These are phyloP conservation scores for Fusarium ambrosium DNA, from an alignment of 2,329 filamentous ascomycete genomes.

Conservation along the genomic window DNA sequence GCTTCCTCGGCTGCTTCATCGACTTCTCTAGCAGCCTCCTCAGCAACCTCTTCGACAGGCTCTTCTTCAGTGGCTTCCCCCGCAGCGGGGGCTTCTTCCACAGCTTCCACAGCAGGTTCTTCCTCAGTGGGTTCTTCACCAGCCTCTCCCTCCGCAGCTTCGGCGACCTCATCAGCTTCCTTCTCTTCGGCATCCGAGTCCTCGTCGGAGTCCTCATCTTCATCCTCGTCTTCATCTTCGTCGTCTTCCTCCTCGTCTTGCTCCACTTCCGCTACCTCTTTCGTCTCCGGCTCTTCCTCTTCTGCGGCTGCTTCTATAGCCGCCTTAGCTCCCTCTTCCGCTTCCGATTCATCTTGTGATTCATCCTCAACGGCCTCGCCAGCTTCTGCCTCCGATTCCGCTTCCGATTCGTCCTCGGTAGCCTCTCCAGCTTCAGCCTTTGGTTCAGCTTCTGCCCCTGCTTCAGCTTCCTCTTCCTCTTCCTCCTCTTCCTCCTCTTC, in stretches of 20 bases:
- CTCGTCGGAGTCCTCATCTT: not conserved
- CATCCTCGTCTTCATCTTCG: not conserved
- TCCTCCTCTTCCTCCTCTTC: not conserved
- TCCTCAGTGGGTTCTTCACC: constrained; percentile 11
- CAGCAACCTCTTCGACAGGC: constrained; percentile 25
- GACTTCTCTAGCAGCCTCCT: constrained; percentile 37
- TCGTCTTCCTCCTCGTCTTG: constrained; percentile 4
- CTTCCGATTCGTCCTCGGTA: constrained; percentile 7
- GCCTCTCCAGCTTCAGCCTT: constrained; percentile 16
- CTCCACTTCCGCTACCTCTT: constrained; percentile 16
- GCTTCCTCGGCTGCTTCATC: constrained; percentile 8
- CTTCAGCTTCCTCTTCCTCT: not conserved
- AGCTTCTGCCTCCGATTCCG: constrained; percentile 25
- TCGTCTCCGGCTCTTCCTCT: constrained; percentile 45
- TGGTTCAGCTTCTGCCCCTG: not conserved
- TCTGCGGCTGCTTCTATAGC: constrained; percentile 2
- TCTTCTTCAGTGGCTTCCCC: constrained; percentile 41
- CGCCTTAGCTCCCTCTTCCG: not conserved
- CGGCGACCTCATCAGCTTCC: not conserved
- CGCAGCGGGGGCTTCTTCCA: constrained; percentile 42
- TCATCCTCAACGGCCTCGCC: constrained; percentile 20
- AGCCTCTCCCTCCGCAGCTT: constrained; percentile 7
- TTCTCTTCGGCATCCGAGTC: constrained; percentile 3
- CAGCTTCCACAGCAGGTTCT: constrained; percentile 49
- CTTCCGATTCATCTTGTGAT: constrained; percentile 14